phyloP scores from a whole-genome alignment of 345 rosid genomes.

The Aethionema arabicum region DNA sequence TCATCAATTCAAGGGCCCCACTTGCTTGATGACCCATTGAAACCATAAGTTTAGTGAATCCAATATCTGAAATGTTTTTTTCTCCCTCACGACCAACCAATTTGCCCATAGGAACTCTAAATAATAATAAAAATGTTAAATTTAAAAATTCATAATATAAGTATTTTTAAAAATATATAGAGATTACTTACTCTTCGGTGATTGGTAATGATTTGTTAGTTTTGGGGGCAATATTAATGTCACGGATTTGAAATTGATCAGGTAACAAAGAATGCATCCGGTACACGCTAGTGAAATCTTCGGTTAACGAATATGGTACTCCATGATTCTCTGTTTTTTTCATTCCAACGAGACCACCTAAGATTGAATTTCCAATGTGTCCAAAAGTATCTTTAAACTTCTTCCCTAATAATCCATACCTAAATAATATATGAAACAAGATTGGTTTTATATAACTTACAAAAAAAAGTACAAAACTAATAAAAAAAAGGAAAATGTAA shows the following conservation, averaged over 20 bases:
- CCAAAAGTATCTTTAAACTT: conserved; percentile 60
- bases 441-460: background rate
- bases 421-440: background rate
- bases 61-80: conserved; percentile 37
- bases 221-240: conserved; percentile 31
- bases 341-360: conserved; percentile 54
- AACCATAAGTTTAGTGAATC: conserved; percentile 45
- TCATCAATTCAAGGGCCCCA: conserved; percentile 56
- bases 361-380: conserved; percentile 41
- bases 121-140: background rate
- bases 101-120: conserved; percentile 40
- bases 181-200: conserved; percentile 27
- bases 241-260: conserved; percentile 42
- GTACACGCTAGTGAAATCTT: conserved; percentile 61
- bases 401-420: conserved; percentile 64
- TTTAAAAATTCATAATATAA: background rate
- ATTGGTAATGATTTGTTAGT: conserved; percentile 47
- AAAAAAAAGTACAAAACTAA: no score
- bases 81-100: conserved; percentile 51
- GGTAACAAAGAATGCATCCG: conserved; percentile 62
- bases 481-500: no score
- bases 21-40: conserved; percentile 75
- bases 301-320: conserved; percentile 62
- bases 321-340: conserved; percentile 54
- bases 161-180: background rate